Percentiles rank a stretch among this genome's conserved stretches.
These are phyloP conservation scores for Tuber aestivum DNA, from an alignment of 495 filamentous ascomycete genomes.

Conservation along the genomic window DNA sequence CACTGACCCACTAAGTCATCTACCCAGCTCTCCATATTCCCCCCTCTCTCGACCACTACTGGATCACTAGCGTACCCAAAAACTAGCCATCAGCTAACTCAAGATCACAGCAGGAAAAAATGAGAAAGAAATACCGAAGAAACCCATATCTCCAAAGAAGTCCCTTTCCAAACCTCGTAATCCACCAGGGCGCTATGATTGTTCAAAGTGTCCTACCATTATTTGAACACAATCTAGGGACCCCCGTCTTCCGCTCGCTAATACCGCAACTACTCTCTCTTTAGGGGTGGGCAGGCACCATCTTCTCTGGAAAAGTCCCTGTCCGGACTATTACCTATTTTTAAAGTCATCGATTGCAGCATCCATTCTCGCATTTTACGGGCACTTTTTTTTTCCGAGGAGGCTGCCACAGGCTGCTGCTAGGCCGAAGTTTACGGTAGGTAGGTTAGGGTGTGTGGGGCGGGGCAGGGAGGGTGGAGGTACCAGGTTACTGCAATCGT, in stretches of 20 bases:
- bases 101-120: background rate
- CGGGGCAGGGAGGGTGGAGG: background rate
- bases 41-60: no score
- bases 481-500: constrained; percentile 42
- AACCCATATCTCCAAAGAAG: constrained; percentile 37
- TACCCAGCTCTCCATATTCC: no score
- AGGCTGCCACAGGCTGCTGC: constrained; percentile 30
- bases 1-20: background rate
- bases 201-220: constrained; percentile 35
- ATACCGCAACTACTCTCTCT: background rate
- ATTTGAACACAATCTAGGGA: constrained; percentile 38
- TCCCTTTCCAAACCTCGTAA: constrained; percentile 40
- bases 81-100: background rate
- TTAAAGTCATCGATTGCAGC: constrained; percentile 42
- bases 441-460: no score
- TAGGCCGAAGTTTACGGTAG: no score
- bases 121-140: background rate
- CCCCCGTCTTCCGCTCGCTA: background rate
- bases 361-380: constrained; percentile 40
- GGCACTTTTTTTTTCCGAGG: constrained; percentile 37
- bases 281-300: background rate
- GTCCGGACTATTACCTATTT: constrained; percentile 38
- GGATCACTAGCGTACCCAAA: background rate
- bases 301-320: constrained; percentile 38
- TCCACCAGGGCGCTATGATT: constrained; percentile 38